Conservation (phyloP, 2,329 filamentous ascomycete genomes). For the Rhytidhysteron rufulum region DNA sequence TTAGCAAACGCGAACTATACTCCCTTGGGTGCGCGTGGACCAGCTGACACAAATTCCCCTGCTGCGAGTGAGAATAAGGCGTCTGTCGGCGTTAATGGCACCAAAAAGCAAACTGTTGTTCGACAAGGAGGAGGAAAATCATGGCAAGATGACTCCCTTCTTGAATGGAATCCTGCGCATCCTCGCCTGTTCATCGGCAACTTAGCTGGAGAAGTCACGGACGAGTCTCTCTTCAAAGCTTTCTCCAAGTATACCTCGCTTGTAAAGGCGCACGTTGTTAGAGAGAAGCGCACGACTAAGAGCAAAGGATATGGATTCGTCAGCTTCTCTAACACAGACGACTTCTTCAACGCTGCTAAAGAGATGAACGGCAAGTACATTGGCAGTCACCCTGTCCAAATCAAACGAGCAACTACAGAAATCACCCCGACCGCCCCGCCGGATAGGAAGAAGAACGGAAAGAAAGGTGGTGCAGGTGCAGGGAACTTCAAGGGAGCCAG, state of each 20-base stretch:
- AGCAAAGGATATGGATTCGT: conserved; percentile 96
- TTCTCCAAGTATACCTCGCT: conserved; percentile 85
- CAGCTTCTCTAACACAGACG: conserved; percentile 89
- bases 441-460: conserved; percentile 37
- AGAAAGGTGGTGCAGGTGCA: conserved; percentile 27
- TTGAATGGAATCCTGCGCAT: conserved; percentile 95
- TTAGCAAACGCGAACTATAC: conserved; percentile 45
- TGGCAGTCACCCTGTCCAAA: conserved; percentile 86
- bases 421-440: conserved; percentile 70
- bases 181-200: conserved; percentile 96
- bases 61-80: too few species aligned
- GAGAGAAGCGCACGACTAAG: conserved; percentile 94
- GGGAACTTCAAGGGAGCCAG: conserved; percentile 35
- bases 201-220: conserved; percentile 92
- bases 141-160: conserved; percentile 82
- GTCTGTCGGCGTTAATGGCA: conserved; percentile 41
- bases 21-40: conserved; percentile 37
- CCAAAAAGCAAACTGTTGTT: conserved; percentile 74
- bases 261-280: conserved; percentile 87
- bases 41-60: conserved; percentile 40
- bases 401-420: conserved; percentile 87
- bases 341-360: conserved; percentile 92
- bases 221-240: conserved; percentile 91
- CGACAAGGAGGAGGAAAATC: conserved; percentile 86
- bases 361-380: conserved; percentile 99